Percentiles rank a stretch among this genome's conserved stretches.
phyloP scores from a whole-genome alignment of 2,329 filamentous ascomycete species.

The Didymella pomorum region DNA sequence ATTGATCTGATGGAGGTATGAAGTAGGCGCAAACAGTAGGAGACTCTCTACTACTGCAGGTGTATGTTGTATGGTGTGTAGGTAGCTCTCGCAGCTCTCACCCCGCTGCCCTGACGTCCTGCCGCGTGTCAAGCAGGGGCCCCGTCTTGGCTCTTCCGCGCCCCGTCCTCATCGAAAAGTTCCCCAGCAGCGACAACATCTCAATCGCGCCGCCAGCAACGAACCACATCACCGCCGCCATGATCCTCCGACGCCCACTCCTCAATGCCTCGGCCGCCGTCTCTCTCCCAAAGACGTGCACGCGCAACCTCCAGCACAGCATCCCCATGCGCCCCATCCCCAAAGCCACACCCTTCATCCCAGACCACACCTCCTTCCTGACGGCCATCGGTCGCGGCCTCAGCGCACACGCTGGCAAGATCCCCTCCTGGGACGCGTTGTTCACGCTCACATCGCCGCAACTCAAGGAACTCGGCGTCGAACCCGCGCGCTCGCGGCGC shows the following conservation, averaged over 20 bases:
- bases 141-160: conserved; percentile 1
- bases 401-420: conserved; percentile 81
- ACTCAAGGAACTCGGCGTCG: conserved; percentile 81
- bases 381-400: conserved; percentile 89
- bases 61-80: no score
- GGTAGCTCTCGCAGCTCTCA: background rate
- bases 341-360: conserved; percentile 81
- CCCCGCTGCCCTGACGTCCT: no score
- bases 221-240: conserved; percentile 28
- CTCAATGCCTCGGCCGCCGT: conserved; percentile 36
- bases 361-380: conserved; percentile 85
- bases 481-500: conserved; percentile 80
- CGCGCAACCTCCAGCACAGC: conserved; percentile 51
- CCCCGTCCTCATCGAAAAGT: background rate
- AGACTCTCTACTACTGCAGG: background rate
- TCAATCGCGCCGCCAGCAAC: background rate
- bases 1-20: background rate
- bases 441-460: conserved; percentile 82
- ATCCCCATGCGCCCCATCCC: conserved; percentile 63
- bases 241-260: conserved; percentile 49
- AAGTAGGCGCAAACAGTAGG: background rate
- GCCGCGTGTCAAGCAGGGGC: background rate
- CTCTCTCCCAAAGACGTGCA: conserved; percentile 39
- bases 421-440: conserved; percentile 88
- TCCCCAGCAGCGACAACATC: background rate